phyloP scores from a whole-genome alignment of 2,329 filamentous ascomycete species.

The Orbilia oligospora region DNA sequence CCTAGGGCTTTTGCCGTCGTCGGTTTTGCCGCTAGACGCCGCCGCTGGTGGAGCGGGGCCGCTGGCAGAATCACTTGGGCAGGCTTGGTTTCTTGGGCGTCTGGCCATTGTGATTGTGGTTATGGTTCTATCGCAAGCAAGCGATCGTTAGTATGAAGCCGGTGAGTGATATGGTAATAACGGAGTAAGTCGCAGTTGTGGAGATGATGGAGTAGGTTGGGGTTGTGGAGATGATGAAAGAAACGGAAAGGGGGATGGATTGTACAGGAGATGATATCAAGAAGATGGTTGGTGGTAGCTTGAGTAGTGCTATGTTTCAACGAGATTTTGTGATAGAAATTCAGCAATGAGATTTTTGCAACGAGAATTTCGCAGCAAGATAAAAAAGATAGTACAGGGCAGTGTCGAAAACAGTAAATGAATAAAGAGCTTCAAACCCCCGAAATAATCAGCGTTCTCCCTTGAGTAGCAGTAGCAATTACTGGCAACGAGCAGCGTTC shows the following conservation, averaged over 20 bases:
- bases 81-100: neutral
- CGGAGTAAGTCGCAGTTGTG: neutral
- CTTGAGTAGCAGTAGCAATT: neutral
- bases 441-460: neutral
- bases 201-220: neutral
- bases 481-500: neutral
- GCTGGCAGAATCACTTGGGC: neutral
- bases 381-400: neutral
- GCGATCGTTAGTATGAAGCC: neutral
- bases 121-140: neutral
- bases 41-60: slow-evolving; percentile 3
- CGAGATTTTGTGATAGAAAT: neutral
- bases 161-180: neutral
- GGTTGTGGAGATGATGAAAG: neutral
- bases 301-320: neutral
- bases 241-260: neutral
- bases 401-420: neutral
- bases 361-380: neutral
- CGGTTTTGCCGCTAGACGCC: slow-evolving; percentile 10
- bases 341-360: neutral
- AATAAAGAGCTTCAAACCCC: neutral
- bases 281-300: neutral
- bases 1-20: neutral
- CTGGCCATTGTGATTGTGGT: slow-evolving; percentile 11
- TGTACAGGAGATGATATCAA: neutral